Percentiles rank a stretch among this genome's conserved stretches.
Evolutionary conservation across 495 filamentous ascomycete genomes (phyloP).

Genomic region (Friedmanniomyces endolithicus): DNA sequence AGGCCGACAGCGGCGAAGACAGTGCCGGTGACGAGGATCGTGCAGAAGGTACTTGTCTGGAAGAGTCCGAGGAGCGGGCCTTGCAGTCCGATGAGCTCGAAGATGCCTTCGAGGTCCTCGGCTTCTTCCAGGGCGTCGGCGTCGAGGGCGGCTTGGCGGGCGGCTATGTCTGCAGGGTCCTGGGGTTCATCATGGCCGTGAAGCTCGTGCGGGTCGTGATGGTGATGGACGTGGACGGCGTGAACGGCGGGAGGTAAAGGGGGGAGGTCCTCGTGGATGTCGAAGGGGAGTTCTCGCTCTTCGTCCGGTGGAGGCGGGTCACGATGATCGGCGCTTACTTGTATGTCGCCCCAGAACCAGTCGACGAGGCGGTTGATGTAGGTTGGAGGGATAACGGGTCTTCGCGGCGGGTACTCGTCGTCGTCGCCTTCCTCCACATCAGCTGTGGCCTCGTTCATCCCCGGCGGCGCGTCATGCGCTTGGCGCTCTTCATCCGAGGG

Average conservation of each 20-base stretch:
- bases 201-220: no score
- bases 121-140: slow-evolving; percentile 61
- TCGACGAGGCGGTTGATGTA: slow-evolving; percentile 24
- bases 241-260: slow-evolving; percentile 11
- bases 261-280: no score
- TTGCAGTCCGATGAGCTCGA: slow-evolving; percentile 94
- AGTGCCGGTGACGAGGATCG: slow-evolving; percentile 75
- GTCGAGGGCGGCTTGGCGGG: slow-evolving; percentile 41
- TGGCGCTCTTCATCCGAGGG: background rate
- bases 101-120: slow-evolving; percentile 93
- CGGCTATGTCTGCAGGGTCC: slow-evolving; percentile 32
- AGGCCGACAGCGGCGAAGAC: slow-evolving; percentile 75
- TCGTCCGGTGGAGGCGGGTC: slow-evolving; percentile 37
- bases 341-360: slow-evolving; percentile 55
- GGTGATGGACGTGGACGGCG: background rate
- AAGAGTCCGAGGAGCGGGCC: slow-evolving; percentile 79
- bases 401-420: background rate
- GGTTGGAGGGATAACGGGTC: slow-evolving; percentile 1
- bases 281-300: no score
- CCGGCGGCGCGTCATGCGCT: background rate
- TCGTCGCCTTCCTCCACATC: background rate
- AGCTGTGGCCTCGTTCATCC: background rate
- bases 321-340: slow-evolving; percentile 21
- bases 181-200: slow-evolving; percentile 30
- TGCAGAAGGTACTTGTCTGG: slow-evolving; percentile 89